phyloP scores from a whole-genome alignment of 148 eudicot genomes.

The Polygonum maritimum region DNA sequence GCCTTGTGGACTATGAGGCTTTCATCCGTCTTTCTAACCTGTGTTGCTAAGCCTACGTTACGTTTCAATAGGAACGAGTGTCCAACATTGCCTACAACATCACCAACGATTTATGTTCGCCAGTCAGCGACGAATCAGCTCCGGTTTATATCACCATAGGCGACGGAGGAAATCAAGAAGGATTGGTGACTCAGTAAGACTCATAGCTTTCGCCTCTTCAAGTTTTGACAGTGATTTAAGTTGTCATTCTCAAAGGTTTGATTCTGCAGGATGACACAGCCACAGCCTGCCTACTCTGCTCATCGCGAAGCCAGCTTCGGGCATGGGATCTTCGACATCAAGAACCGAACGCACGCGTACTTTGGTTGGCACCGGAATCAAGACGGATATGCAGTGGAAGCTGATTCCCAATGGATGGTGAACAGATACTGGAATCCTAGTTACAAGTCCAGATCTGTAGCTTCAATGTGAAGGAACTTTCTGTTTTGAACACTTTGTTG shows the following conservation, averaged over 20 bases:
- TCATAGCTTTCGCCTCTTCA: neutral
- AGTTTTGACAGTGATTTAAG: neutral
- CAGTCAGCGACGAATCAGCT: constrained; percentile 50
- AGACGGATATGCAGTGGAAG: too few relatives aligned
- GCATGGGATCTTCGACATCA: constrained; percentile 37
- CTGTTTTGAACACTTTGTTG: too few relatives aligned
- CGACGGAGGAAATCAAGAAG: constrained; percentile 86
- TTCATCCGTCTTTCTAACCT: too few relatives aligned
- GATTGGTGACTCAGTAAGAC: constrained; percentile 60
- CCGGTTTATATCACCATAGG: constrained; percentile 84
- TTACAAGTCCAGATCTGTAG: too few relatives aligned
- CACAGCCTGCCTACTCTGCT: constrained; percentile 80
- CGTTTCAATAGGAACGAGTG: constrained; percentile 48
- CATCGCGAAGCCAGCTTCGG: constrained; percentile 83
- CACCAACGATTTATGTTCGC: constrained; percentile 48
- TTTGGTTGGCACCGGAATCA: too few relatives aligned
- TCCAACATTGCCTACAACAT: constrained; percentile 75
- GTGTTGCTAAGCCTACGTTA: neutral
- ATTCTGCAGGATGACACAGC: constrained; percentile 61
- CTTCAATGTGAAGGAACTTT: too few relatives aligned
- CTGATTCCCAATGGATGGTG: too few relatives aligned
- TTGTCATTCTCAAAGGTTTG: neutral
- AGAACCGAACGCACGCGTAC: too few relatives aligned
- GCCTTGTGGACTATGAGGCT: neutral
- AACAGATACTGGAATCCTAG: too few relatives aligned